Evolutionary conservation across 2,329 filamentous ascomycete genomes (phyloP).

Genomic region (Teratosphaeria pseudoeucalypti): DNA sequence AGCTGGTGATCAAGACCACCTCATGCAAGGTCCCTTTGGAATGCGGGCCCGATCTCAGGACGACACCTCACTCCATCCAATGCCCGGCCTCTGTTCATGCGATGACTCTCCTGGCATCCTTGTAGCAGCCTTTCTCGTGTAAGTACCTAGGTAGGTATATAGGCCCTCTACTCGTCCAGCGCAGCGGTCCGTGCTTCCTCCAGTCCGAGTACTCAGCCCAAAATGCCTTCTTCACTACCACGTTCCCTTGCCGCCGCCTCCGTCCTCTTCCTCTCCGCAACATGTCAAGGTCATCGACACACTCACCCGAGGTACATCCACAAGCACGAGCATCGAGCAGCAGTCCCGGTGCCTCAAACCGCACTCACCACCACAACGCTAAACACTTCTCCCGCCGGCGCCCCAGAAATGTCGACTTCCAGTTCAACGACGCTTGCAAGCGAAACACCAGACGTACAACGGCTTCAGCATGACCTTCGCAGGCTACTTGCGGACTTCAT

Average conservation of each 20-base stretch:
- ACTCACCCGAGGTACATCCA: slow-evolving; percentile 1
- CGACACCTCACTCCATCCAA: neutral
- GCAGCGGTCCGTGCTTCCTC: neutral
- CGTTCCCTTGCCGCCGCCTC: neutral
- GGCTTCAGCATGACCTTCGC: neutral
- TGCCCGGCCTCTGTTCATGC: neutral
- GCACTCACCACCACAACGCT: neutral
- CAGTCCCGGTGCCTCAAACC: neutral
- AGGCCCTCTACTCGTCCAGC: neutral
- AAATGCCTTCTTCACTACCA: slow-evolving; percentile 1
- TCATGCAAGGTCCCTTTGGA: neutral
- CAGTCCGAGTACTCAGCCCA: neutral
- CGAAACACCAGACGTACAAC: neutral
- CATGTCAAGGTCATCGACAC: neutral
- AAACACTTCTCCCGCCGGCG: neutral
- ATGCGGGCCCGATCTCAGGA: neutral
- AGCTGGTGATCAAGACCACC: too few species aligned
- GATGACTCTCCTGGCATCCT: neutral
- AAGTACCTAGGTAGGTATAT: neutral
- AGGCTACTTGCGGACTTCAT: neutral
- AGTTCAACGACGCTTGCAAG: neutral
- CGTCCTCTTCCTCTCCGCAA: neutral
- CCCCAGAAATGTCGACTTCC: neutral
- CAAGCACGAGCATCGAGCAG: slow-evolving; percentile 1
- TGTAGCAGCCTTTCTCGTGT: neutral